Base-by-base conservation (phyloP, 164 flowering plant genomes). In the Annona cherimola region DNA sequence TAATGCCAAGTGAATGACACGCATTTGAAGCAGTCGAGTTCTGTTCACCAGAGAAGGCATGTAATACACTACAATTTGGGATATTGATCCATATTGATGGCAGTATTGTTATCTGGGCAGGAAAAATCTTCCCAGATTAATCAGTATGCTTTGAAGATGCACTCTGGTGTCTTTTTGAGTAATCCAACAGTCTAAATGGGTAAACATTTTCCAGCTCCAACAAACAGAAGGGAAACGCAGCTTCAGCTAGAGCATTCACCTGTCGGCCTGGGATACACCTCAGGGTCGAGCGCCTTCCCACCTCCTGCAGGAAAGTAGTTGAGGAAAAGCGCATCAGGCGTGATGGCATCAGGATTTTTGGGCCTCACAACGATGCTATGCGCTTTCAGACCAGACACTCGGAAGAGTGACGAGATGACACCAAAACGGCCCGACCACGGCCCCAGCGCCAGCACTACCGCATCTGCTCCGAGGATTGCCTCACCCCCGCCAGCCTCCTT, bases 281-380 rank as follows among this genome's bases (percentile, higher is more conserved):
- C 95, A 3, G 95, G 96, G 66, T 92, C 95, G 81, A 89, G 71
- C 18, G 97, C 78, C 64, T 74, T 77, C 6, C 87, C 87, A 2
- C 90, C 94, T 0, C 71, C 72, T 8, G 84, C 76, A 2, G 85
- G 78, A 44, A 73, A 71, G 67, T 92, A 95, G 67, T 83, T 87
- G 50, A 92, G 77, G 63, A 90, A 91, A 40, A 95, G 81, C 0
- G 99, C 99, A 72, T 94, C 97, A 1, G 98, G 87, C 5, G 92
- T 87, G 40, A 94, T 88, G 1, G 82, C 85, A 26, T 70, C 79
- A 0, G 88, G 84, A 14, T 87, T 85, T 63, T 78, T 81, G 0
- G 97, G 99, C 81, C 84, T 86, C 79, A 92, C 81, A 57, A 92
- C 90, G 6, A 95, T 86, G 69, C 97, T 90, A 66, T 95, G 99